phyloP scores from a whole-genome alignment of 192 early-diverging fungal species.

The Podila minutissima region DNA sequence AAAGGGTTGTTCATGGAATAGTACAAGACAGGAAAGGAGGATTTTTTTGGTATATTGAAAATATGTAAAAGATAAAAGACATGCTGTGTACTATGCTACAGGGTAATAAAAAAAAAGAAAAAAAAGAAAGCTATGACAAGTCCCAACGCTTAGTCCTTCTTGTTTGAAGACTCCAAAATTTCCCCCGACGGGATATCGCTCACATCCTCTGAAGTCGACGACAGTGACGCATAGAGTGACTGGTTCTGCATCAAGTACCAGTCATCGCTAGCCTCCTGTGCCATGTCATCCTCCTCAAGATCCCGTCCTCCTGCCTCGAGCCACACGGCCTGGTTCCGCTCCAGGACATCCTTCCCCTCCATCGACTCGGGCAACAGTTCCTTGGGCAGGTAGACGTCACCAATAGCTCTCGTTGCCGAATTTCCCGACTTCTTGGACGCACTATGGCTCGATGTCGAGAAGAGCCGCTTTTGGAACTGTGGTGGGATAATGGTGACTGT shows the following conservation, averaged over 20 bases:
- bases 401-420: not conserved
- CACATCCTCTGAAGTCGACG: not conserved
- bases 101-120: not conserved
- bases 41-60: no score
- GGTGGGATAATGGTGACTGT: slow-evolving; percentile 6
- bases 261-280: slow-evolving; percentile 2
- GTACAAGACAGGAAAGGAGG: no score
- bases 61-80: no score
- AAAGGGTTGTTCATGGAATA: no score
- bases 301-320: slow-evolving; percentile 28
- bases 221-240: slow-evolving; percentile 19
- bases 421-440: not conserved
- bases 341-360: slow-evolving; percentile 26
- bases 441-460: not conserved
- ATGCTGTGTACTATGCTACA: not conserved
- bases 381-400: slow-evolving; percentile 9
- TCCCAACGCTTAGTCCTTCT: not conserved
- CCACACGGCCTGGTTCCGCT: slow-evolving; percentile 42
- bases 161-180: not conserved
- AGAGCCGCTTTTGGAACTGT: slow-evolving; percentile 14
- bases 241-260: slow-evolving; percentile 35
- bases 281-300: not conserved
- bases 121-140: not conserved
- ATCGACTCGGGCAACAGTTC: slow-evolving; percentile 29
- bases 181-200: not conserved